Conservation (phyloP, 352 stramenopile species). For the Halophytophthora polymorphica region DNA sequence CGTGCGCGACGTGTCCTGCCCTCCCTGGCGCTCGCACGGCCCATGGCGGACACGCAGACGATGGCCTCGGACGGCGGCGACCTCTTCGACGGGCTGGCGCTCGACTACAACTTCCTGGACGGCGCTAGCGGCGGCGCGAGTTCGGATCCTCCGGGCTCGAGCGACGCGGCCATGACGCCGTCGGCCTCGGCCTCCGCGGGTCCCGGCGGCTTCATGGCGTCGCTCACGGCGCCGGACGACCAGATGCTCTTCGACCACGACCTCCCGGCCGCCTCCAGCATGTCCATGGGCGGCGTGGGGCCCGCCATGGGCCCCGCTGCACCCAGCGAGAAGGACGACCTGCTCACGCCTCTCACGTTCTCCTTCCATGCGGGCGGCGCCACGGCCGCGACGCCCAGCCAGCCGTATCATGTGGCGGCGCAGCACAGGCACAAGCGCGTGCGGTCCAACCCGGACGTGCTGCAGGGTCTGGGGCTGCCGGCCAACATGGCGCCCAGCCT, state of each 20-base stretch:
- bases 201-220: slow-evolving; percentile 12
- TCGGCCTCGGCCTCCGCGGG: background rate
- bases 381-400: background rate
- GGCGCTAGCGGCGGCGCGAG: slow-evolving; percentile 5
- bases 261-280: slow-evolving; percentile 28
- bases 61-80: slow-evolving; percentile 17
- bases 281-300: slow-evolving; percentile 11
- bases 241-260: slow-evolving; percentile 57
- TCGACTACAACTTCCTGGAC: slow-evolving; percentile 54
- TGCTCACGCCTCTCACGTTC: slow-evolving; percentile 40
- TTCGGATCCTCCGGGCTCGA: background rate
- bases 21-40: slow-evolving; percentile 6
- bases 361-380: slow-evolving; percentile 26
- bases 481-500: slow-evolving; percentile 27
- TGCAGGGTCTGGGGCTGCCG: slow-evolving; percentile 35
- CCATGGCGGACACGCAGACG: slow-evolving; percentile 40
- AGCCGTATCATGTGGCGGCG: slow-evolving; percentile 37
- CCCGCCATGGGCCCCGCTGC: slow-evolving; percentile 11
- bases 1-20: slow-evolving; percentile 3
- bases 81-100: slow-evolving; percentile 46
- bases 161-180: slow-evolving; percentile 2
- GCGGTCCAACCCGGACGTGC: slow-evolving; percentile 53
- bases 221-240: slow-evolving; percentile 15
- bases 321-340: slow-evolving; percentile 37
- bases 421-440: slow-evolving; percentile 65